Base-by-base conservation (phyloP, 2,329 filamentous ascomycete genomes). In the Tolypocladium paradoxum region DNA sequence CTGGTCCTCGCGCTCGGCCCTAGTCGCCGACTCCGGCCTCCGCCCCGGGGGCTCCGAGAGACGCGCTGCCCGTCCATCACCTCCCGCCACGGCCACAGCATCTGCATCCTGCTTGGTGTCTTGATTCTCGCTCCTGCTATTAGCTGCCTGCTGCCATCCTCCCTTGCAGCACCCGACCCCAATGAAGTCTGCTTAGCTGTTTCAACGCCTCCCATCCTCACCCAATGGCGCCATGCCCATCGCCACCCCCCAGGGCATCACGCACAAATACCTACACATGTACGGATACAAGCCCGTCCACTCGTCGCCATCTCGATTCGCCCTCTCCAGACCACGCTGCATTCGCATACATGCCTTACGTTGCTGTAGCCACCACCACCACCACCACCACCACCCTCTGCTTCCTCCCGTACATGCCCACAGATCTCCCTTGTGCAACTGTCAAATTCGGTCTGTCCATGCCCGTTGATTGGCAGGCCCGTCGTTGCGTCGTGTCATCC, bases 391-490 rank as follows among this genome's bases (percentile, higher is more conserved):
- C 43, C 43, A 31, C 43, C 43, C 27, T 33, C 6, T 47, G 27
- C 27, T 20, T 20, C 43, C 43, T 47, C 8, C 27, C 11, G 43
- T 33, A 47, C 47, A 31, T 49, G 47, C 47, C 35, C 20, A 12
- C 33, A 27, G 31, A 49, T 36, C 31, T 47, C 27, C 34, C 29
- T 22, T 43, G 53, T 48, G 53, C 29, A 20, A 22, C 35, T 48
- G 56, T 53, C 55, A 58, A 59, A 55, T 57, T 58, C 63, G 64
- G 64, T 65, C 59, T 61, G 55, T 38, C 50, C 40, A 57, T 52
- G 58, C 52, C 47, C 48, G 18, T 54, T 63, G 55, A 65, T 66
- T 65, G 62, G 64, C 33, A 37, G 9, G 38, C 33, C 35, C 22
- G 29, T 16, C 35, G 20, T 18, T 11, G 40, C 18, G 29, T 54